phyloP scores from a whole-genome alignment of 1,284 basidiomycete genomes.

The Ustanciosporium gigantosporum region DNA sequence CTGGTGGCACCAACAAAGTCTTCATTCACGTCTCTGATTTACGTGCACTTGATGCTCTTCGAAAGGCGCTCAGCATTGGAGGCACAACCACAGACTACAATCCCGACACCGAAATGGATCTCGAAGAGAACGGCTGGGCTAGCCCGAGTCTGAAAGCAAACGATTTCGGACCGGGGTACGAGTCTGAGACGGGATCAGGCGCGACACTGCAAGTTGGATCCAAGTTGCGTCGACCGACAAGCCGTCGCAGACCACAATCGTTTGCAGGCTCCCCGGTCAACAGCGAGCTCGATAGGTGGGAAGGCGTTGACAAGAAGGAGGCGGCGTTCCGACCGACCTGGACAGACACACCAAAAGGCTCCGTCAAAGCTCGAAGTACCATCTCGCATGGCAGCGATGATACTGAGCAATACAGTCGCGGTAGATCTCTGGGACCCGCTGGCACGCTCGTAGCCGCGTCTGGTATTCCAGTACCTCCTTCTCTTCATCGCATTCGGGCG shows the following conservation, averaged over 20 bases:
- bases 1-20: conserved; percentile 31
- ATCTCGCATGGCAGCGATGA: conserved; percentile 32
- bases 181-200: not conserved
- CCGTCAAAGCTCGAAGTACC: conserved; percentile 15
- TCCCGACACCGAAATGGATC: conserved; percentile 22
- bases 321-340: conserved; percentile 10
- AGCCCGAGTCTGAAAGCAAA: conserved; percentile 12
- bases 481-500: conserved; percentile 18
- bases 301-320: not conserved
- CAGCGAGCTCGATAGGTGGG: not conserved
- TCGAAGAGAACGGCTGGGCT: conserved; percentile 21
- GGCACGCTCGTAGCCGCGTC: conserved; percentile 8
- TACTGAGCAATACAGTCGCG: conserved; percentile 28
- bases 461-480: conserved; percentile 16
- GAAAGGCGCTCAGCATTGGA: conserved; percentile 50
- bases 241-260: not conserved
- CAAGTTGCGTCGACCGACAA: not conserved
- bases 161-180: not conserved
- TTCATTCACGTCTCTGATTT: conserved; percentile 47
- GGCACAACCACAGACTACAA: conserved; percentile 45
- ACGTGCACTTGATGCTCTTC: conserved; percentile 45
- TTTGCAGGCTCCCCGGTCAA: not conserved
- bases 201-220: not conserved
- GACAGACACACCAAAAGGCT: conserved; percentile 13
- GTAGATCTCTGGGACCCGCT: conserved; percentile 26